Evolutionary conservation across 192 early-diverging fungal genomes (phyloP).

Genomic region (Coemansia sp.): DNA sequence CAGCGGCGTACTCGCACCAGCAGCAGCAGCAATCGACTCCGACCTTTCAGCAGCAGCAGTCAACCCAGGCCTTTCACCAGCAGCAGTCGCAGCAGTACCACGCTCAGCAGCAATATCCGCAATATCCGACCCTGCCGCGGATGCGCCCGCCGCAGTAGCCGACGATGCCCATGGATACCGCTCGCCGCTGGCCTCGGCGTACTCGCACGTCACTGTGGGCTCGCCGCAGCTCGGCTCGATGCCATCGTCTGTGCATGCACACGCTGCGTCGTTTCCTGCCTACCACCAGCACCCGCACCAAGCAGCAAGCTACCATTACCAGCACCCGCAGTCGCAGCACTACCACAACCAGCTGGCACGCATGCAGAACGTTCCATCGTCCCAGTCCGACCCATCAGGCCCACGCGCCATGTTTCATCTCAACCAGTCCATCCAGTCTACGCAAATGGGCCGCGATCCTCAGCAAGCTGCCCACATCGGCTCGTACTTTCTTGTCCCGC

Average conservation of each 20-base stretch:
- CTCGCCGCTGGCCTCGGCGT: neutral
- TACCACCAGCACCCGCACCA: constrained; percentile 11
- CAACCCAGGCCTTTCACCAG: constrained; percentile 18
- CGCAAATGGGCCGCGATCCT: constrained; percentile 21
- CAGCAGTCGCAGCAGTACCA: constrained; percentile 20
- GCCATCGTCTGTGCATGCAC: neutral
- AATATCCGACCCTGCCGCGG: constrained; percentile 46
- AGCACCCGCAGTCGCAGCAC: constrained; percentile 10
- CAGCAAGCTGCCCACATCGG: constrained; percentile 12
- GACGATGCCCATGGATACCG: neutral
- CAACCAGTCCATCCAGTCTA: constrained; percentile 22
- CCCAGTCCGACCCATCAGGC: constrained; percentile 3
- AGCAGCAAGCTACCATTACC: constrained; percentile 8
- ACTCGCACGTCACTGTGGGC: neutral
- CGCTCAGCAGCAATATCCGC: constrained; percentile 45
- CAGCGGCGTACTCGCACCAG: constrained; percentile 37
- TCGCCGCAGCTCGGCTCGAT: constrained; percentile 15
- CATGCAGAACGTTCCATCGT: constrained; percentile 9
- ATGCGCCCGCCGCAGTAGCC: constrained; percentile 49
- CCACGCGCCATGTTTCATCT: constrained; percentile 24
- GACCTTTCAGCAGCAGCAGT: constrained; percentile 15
- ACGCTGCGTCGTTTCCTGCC: neutral
- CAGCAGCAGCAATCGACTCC: constrained; percentile 17
- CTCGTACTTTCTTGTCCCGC: constrained; percentile 35
- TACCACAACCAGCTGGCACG: constrained; percentile 16